These are phyloP conservation scores for Vararia minispora DNA, from an alignment of 768 basidiomycete species.

Conservation along the genomic window DNA sequence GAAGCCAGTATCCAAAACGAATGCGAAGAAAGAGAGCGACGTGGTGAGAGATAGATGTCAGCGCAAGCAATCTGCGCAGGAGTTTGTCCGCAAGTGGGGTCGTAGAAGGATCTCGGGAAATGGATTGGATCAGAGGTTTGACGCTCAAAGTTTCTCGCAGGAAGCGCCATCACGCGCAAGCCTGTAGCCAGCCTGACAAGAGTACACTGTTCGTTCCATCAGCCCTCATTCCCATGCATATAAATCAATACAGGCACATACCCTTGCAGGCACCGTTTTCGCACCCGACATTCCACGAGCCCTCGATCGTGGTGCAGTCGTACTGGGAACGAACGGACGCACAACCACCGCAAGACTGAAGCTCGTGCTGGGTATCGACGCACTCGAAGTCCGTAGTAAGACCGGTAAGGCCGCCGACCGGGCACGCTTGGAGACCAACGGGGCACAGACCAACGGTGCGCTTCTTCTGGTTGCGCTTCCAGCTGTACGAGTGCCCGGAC, in stretches of 20 bases:
- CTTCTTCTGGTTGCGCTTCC: conserved; percentile 23
- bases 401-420: conserved; percentile 28
- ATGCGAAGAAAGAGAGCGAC: no score
- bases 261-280: conserved; percentile 40
- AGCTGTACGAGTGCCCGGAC: conserved; percentile 19
- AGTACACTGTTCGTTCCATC: conserved; percentile 42
- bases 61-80: no score
- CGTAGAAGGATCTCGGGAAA: no score
- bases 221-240: no score
- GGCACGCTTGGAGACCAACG: conserved; percentile 42
- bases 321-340: conserved; percentile 46
- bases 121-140: conserved; percentile 2
- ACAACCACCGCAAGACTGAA: conserved; percentile 73
- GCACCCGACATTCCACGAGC: conserved; percentile 66
- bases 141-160: conserved; percentile 26
- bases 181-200: conserved; percentile 38
- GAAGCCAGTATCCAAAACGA: no score
- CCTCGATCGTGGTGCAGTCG: conserved; percentile 60
- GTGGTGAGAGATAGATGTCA: no score
- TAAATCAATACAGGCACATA: conserved; percentile 25
- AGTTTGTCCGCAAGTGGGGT: no score
- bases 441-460: conserved; percentile 40
- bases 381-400: conserved; percentile 42
- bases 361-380: conserved; percentile 48
- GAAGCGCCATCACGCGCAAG: conserved; percentile 29